Evolutionary conservation across 208 protist species (phyloP).

Genomic region (Trypanosoma platydactyli): DNA sequence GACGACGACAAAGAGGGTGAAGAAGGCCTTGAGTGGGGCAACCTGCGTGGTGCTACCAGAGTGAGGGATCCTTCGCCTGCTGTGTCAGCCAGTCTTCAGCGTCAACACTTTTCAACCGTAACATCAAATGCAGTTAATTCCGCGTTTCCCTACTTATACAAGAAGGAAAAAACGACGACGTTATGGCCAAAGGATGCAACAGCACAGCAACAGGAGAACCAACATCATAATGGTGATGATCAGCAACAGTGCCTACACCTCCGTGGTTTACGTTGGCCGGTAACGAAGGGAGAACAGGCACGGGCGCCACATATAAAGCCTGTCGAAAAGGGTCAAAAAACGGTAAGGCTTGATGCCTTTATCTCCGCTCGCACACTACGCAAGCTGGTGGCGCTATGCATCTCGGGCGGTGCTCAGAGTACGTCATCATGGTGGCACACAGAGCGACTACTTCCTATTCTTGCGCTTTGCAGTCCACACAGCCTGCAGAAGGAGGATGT

Average conservation of each 20-base stretch:
- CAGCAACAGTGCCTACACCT: no score
- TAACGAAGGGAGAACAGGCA: background rate
- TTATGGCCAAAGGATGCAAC: no score
- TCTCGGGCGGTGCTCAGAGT: background rate
- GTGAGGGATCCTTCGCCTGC: background rate
- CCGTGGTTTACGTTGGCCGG: background rate
- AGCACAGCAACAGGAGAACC: no score
- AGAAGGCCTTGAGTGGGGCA: slow-evolving; percentile 49
- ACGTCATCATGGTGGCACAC: background rate
- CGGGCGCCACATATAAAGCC: background rate
- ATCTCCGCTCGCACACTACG: slow-evolving; percentile 7
- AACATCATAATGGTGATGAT: no score
- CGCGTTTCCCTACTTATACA: background rate
- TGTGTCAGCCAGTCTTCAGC: slow-evolving; percentile 28
- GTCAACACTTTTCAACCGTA: background rate
- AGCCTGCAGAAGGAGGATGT: slow-evolving; percentile 15
- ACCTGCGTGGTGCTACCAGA: slow-evolving; percentile 25
- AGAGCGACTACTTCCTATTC: slow-evolving; percentile 25
- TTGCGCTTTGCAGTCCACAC: slow-evolving; percentile 29
- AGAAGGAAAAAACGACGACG: no score
- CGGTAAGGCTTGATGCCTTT: slow-evolving; percentile 1
- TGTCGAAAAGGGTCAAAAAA: background rate
- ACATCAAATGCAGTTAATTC: background rate
- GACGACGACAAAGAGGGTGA: slow-evolving; percentile 15
- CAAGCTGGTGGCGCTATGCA: slow-evolving; percentile 14